Percentiles rank a stretch among this genome's conserved stretches.
Conservation (phyloP, 225 moss, liverwort and hornwort species). For the Ulota crispa region DNA sequence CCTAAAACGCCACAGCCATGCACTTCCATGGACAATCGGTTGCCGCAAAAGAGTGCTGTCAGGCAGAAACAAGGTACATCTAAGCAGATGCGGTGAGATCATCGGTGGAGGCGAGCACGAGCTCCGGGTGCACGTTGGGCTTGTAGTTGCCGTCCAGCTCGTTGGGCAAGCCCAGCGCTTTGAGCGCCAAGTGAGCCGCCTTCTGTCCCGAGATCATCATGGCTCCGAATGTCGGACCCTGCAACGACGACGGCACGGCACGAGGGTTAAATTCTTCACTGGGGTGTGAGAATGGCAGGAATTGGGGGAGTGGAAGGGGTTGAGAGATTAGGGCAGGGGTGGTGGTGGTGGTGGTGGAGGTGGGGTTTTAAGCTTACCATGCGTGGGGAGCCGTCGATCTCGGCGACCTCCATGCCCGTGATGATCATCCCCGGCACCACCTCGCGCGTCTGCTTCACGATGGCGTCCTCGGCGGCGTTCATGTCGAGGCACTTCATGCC, state of each 20-base stretch:
- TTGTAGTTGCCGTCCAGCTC: constrained; percentile 88
- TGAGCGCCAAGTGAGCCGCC: constrained; percentile 83
- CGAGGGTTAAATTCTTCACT: not conserved
- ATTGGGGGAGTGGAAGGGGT: not conserved
- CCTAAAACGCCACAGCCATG: not conserved
- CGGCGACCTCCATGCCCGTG: constrained; percentile 97
- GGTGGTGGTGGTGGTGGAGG: no score
- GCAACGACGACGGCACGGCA: not conserved
- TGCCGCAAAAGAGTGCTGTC: not conserved
- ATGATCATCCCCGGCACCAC: constrained; percentile 97
- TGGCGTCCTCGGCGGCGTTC: constrained; percentile 92
- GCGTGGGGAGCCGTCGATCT: constrained; percentile 89
- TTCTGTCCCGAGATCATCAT: constrained; percentile 99
- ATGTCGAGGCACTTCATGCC: constrained; percentile 95
- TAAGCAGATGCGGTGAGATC: constrained; percentile 69
- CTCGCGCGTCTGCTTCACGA: constrained; percentile 79
- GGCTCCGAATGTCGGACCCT: constrained; percentile 96
- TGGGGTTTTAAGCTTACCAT: constrained; percentile 48
- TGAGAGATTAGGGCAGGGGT: not conserved
- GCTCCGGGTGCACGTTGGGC: constrained; percentile 69
- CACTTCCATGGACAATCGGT: not conserved
- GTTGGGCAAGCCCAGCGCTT: constrained; percentile 79
- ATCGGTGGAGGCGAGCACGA: constrained; percentile 68
- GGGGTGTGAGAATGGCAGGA: not conserved
- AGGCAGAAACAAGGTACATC: not conserved